Conservation (phyloP, 2,329 filamentous ascomycete genomes). For the Paecilomyces niveus region DNA sequence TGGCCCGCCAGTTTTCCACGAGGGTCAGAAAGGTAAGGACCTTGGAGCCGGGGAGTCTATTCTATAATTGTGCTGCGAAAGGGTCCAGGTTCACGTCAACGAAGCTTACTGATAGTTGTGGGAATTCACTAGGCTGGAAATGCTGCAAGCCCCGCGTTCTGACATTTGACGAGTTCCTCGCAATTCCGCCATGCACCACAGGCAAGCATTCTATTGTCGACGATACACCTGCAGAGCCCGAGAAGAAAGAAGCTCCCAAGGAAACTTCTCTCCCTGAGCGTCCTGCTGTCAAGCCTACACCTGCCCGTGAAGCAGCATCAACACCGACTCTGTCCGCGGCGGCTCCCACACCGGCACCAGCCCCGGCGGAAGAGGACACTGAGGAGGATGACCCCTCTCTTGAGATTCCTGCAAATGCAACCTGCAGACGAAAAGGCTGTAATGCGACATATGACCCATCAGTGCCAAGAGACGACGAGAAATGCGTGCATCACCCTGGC, state of each 20-base stretch:
- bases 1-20: constrained; percentile 89
- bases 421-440: constrained; percentile 74
- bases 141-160: constrained; percentile 96
- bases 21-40: constrained; percentile 87
- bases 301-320: constrained; percentile 11
- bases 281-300: constrained; percentile 10
- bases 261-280: constrained; percentile 11
- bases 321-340: constrained; percentile 21
- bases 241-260: constrained; percentile 27
- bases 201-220: constrained; percentile 91
- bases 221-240: constrained; percentile 48
- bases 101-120: not conserved
- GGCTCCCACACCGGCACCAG: constrained; percentile 26
- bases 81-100: not conserved
- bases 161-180: constrained; percentile 96
- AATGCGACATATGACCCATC: constrained; percentile 56
- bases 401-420: constrained; percentile 64
- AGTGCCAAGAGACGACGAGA: constrained; percentile 58
- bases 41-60: not conserved
- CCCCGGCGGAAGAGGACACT: constrained; percentile 54
- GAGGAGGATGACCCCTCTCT: constrained; percentile 78
- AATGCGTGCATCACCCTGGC: constrained; percentile 83
- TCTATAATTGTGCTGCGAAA: not conserved
- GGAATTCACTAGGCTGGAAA: constrained; percentile 69
- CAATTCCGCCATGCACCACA: constrained; percentile 83